phyloP scores from a whole-genome alignment of 2,329 filamentous ascomycete genomes.

The Colletotrichum zoysiae region DNA sequence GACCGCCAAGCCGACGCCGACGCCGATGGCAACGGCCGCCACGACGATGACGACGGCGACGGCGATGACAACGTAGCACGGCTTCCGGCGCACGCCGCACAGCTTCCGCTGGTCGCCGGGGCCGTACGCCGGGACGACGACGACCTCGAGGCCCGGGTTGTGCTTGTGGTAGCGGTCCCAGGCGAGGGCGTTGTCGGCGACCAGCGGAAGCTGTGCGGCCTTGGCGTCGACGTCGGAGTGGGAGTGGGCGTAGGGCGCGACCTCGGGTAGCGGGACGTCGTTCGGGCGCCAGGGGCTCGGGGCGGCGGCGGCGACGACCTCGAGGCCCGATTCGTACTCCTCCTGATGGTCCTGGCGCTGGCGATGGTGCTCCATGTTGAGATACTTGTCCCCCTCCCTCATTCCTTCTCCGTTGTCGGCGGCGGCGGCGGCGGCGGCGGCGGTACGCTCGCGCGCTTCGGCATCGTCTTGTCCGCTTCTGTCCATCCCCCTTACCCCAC shows the following conservation, averaged over 20 bases:
- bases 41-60: constrained; percentile 42
- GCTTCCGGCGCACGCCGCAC: constrained; percentile 44
- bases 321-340: constrained; percentile 33
- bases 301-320: constrained; percentile 17
- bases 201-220: constrained; percentile 23
- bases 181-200: constrained; percentile 18
- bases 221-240: constrained; percentile 25
- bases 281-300: constrained; percentile 28
- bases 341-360: constrained; percentile 10
- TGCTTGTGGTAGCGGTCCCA: constrained; percentile 33
- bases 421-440: constrained; percentile 4
- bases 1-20: constrained; percentile 45
- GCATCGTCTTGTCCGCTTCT: neutral
- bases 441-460: neutral
- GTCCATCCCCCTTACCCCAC: neutral
- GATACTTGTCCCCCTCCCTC: constrained; percentile 11
- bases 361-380: constrained; percentile 9
- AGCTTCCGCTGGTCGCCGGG: constrained; percentile 23
- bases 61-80: constrained; percentile 44
- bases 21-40: constrained; percentile 44
- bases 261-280: constrained; percentile 28
- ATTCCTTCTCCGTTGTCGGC: neutral
- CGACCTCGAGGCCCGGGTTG: constrained; percentile 21
- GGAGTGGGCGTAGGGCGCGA: constrained; percentile 14
- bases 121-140: neutral